These are phyloP conservation scores for Endothia cerciana DNA, from an alignment of 2,329 filamentous ascomycete genomes.

Conservation along the genomic window DNA sequence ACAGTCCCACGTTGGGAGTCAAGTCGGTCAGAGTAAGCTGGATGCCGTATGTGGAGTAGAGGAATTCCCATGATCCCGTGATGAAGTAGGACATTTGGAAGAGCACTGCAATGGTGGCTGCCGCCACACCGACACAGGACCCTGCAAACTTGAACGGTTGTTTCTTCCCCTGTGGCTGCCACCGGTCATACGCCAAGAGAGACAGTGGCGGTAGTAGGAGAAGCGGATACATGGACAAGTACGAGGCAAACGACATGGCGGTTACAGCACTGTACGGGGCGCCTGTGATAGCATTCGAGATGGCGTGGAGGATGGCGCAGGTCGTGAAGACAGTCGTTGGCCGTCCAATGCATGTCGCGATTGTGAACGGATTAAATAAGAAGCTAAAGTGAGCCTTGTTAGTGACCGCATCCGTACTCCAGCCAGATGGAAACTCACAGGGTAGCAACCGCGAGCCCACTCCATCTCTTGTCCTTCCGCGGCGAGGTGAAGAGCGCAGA, in stretches of 20 bases:
- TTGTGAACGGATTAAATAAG: conserved; percentile 92
- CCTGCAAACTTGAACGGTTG: conserved; percentile 56
- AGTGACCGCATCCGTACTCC: conserved; percentile 10
- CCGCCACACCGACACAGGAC: conserved; percentile 57
- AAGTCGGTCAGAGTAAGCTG: conserved; percentile 89
- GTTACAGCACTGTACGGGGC: conserved; percentile 77
- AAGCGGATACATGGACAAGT: conserved; percentile 89
- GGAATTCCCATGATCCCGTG: conserved; percentile 84
- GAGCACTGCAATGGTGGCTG: conserved; percentile 60
- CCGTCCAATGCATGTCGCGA: conserved; percentile 87
- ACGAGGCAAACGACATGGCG: conserved; percentile 83
- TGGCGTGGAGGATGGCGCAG: conserved; percentile 81
- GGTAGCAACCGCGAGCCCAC: conserved; percentile 75
- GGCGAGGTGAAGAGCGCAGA: conserved; percentile 79
- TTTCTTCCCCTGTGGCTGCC: conserved; percentile 11
- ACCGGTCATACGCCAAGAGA: conserved; percentile 76
- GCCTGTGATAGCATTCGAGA: conserved; percentile 78
- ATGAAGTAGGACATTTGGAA: conserved; percentile 74
- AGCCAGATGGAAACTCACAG: conserved; percentile 57
- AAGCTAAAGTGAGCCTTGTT: conserved; percentile 58
- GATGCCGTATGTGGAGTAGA: conserved; percentile 88
- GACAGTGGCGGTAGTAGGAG: conserved; percentile 83
- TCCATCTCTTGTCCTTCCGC: conserved; percentile 75
- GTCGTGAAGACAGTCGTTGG: conserved; percentile 89
- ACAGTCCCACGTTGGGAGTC: conserved; percentile 91